Conservation (phyloP, 306 rosid species). For the Sicyos baderoa region DNA sequence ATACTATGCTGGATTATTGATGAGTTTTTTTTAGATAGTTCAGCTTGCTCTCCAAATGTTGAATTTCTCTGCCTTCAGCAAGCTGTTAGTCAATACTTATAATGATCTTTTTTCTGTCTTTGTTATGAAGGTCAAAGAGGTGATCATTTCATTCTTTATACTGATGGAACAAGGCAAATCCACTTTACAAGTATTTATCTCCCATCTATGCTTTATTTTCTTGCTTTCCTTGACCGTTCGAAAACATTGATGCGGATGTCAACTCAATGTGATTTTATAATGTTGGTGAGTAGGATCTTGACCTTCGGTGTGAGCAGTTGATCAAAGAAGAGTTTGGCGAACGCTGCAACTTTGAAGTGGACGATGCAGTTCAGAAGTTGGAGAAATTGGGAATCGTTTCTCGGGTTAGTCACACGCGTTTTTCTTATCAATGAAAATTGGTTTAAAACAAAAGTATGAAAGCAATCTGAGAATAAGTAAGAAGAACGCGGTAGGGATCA, state of each 20-base stretch:
- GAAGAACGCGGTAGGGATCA: not conserved
- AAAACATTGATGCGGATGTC: not conserved
- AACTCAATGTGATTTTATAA: conserved; percentile 12
- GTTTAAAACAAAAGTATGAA: not conserved
- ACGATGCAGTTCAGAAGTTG: conserved; percentile 76
- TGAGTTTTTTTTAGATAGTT: not conserved
- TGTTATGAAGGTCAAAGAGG: conserved; percentile 77
- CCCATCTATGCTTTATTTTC: not conserved
- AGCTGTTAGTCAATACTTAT: not conserved
- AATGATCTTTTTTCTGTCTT: conserved; percentile 16
- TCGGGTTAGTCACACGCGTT: conserved; percentile 51
- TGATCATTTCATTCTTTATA: conserved; percentile 71
- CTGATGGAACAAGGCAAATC: conserved; percentile 95
- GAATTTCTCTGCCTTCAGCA: not conserved
- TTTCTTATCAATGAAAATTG: not conserved
- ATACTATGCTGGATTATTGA: not conserved
- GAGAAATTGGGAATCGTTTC: conserved; percentile 78
- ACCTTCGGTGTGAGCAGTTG: conserved; percentile 74
- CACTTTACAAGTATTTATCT: conserved; percentile 45
- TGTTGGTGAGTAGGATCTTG: conserved; percentile 63
- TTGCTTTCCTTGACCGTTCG: not conserved
- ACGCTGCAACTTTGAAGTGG: conserved; percentile 79
- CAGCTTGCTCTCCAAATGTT: not conserved
- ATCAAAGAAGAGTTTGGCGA: conserved; percentile 73
- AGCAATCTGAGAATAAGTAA: not conserved